A percentile compares a stretch with the other conserved stretches of the same genome.
These are phyloP conservation scores for Lenzites betulinus DNA, from an alignment of 768 basidiomycete genomes.

Conservation along the genomic window DNA sequence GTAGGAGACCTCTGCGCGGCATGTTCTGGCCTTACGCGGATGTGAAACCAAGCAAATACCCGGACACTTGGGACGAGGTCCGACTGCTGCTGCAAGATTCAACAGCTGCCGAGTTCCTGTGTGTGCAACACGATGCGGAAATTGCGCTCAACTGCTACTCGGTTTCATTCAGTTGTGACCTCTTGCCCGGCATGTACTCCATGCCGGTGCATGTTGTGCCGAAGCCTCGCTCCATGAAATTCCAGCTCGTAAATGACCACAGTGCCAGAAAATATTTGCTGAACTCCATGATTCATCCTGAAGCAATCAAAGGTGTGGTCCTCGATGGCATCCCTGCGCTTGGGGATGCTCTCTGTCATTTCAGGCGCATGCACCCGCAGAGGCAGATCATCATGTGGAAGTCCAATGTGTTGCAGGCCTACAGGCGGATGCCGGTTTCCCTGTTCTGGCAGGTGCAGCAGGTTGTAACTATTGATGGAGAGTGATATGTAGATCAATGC, in stretches of 20 bases:
- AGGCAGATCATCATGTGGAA: too few species aligned
- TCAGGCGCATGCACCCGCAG: too few species aligned
- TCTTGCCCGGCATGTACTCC: conserved; percentile 50
- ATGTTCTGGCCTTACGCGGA: conserved; percentile 59
- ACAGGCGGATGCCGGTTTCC: conserved; percentile 27
- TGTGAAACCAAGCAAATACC: conserved; percentile 33
- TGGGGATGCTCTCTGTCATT: conserved; percentile 11
- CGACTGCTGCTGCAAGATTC: background rate
- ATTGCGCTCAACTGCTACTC: conserved; percentile 22
- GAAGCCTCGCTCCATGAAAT: conserved; percentile 35
- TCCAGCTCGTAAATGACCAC: conserved; percentile 44
- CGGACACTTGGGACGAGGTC: conserved; percentile 22
- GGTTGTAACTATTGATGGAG: conserved; percentile 32
- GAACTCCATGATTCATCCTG: conserved; percentile 27
- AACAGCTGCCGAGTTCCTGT: background rate
- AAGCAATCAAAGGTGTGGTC: too few species aligned
- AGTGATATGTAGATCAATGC: conserved; percentile 34
- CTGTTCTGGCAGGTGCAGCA: conserved; percentile 38
- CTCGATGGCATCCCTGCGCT: too few species aligned
- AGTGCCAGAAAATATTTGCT: conserved; percentile 35
- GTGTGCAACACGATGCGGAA: conserved; percentile 22
- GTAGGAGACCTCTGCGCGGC: too few species aligned
- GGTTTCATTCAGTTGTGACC: conserved; percentile 33
- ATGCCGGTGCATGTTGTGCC: conserved; percentile 44
- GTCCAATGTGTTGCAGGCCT: conserved; percentile 29